These are phyloP conservation scores for Nepenthes alata DNA, from an alignment of 179 eudicot species.

Conservation along the genomic window DNA sequence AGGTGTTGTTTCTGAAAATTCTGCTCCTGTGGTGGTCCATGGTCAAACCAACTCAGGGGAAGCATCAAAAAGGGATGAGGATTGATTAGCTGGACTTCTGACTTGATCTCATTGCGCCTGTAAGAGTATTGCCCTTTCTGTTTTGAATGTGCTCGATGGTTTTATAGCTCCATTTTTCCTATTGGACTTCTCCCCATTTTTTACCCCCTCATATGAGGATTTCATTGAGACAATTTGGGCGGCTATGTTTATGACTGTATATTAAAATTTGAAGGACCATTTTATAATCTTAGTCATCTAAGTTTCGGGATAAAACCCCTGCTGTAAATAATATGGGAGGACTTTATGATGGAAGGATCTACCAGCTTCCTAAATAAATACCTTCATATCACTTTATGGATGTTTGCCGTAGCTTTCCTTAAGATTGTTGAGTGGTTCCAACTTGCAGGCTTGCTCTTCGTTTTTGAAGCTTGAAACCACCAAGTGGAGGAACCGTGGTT, in stretches of 20 bases:
- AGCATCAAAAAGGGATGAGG: conserved; percentile 12
- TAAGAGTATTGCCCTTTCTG: neutral
- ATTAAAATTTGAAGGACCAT: too few relatives aligned
- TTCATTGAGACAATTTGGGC: too few relatives aligned
- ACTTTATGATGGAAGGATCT: too few relatives aligned
- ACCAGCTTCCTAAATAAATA: neutral
- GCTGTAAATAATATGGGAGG: too few relatives aligned
- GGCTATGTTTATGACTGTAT: too few relatives aligned
- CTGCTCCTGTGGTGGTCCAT: conserved; percentile 3
- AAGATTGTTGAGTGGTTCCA: neutral
- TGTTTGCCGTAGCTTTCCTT: neutral
- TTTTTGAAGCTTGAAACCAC: too few relatives aligned
- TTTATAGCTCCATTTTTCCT: too few relatives aligned
- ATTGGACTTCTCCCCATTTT: neutral
- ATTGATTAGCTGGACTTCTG: conserved; percentile 7
- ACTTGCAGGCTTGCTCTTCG: neutral
- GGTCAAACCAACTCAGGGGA: conserved; percentile 6
- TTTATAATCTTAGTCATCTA: too few relatives aligned
- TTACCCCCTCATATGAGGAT: neutral
- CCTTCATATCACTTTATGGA: neutral
- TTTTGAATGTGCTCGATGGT: neutral
- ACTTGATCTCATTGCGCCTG: conserved; percentile 10
- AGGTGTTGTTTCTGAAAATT: conserved; percentile 5
- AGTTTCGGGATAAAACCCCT: too few relatives aligned
- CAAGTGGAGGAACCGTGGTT: too few relatives aligned